Percentiles rank a stretch among this genome's conserved stretches.
Evolutionary conservation across 202 grass and related monocot genomes (phyloP).

Genomic region (Brachypodium distachyon): DNA sequence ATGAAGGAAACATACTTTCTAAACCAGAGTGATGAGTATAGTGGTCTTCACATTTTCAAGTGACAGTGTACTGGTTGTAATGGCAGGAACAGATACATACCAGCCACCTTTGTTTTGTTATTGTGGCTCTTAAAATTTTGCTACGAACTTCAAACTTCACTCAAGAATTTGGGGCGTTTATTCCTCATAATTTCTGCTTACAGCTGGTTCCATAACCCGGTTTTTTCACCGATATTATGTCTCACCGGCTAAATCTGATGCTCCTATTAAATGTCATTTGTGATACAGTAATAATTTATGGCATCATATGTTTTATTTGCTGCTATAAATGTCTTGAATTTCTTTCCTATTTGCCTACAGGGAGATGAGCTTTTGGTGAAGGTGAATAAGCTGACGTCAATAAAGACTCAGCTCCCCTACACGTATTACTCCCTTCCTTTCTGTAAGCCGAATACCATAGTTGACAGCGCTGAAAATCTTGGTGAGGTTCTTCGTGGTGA

Average conservation of each 20-base stretch:
- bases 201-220: no score
- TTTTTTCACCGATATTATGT: no score
- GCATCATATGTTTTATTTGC: background rate
- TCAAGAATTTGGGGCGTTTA: no score
- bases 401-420: constrained; percentile 91
- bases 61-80: background rate
- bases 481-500: constrained; percentile 98
- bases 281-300: background rate
- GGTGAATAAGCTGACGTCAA: constrained; percentile 93
- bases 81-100: no score
- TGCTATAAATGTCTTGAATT: background rate
- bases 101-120: no score
- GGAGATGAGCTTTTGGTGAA: constrained; percentile 67
- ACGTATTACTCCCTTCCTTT: constrained; percentile 91
- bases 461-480: constrained; percentile 93
- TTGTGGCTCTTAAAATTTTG: no score
- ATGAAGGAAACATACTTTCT: background rate
- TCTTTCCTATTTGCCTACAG: constrained; percentile 24
- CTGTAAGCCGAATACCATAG: constrained; percentile 54
- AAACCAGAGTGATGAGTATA: background rate
- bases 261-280: background rate
- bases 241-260: background rate
- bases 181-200: no score
- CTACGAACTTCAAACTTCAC: no score
- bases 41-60: background rate